Percentiles rank a stretch among this genome's conserved stretches.
Conservation (phyloP, 73 alveolate genomes). For the Paramecium sexaurelia region DNA sequence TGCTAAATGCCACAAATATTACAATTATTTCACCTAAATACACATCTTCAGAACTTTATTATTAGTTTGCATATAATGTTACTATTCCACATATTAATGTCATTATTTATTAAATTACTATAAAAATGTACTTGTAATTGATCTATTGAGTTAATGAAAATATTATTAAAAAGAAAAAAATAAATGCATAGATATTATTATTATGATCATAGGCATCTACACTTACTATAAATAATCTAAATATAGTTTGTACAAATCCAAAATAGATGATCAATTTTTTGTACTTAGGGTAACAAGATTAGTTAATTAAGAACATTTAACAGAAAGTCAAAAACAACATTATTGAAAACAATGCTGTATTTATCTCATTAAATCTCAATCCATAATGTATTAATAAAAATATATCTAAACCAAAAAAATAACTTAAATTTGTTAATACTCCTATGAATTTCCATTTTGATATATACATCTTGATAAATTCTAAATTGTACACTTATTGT, state of each 20-base stretch:
- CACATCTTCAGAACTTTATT: background rate
- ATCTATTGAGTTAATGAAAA: background rate
- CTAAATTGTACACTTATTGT: background rate
- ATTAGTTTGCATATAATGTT: background rate
- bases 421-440: background rate
- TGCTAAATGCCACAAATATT: background rate
- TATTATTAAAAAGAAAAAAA: background rate
- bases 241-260: conserved; percentile 5
- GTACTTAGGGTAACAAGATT: background rate
- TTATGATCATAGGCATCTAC: background rate
- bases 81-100: background rate
- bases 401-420: conserved; percentile 22
- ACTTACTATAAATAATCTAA: background rate
- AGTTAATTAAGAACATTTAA: background rate
- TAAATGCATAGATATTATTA: background rate
- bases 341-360: background rate
- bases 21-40: background rate
- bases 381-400: conserved; percentile 19
- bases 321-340: background rate
- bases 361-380: background rate
- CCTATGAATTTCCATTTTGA: conserved; percentile 48
- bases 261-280: background rate
- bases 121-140: background rate
- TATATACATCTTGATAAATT: background rate
- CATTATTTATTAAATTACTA: background rate